phyloP scores from a whole-genome alignment of 2,329 filamentous ascomycete genomes.

The Emergomyces africanus region DNA sequence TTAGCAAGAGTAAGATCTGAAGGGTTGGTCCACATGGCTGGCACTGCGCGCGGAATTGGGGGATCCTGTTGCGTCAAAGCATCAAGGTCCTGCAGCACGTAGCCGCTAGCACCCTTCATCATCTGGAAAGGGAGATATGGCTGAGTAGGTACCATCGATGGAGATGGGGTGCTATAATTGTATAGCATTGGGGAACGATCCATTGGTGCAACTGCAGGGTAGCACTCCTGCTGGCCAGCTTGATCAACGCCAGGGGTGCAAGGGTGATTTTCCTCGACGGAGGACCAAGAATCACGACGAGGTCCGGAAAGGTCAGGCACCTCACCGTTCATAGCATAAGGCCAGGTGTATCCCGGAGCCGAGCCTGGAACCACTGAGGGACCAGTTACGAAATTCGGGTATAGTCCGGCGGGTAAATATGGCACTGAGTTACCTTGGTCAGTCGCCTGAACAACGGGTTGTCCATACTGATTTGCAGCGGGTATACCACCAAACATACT shows the following conservation, averaged over 20 bases:
- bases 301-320: slow-evolving; percentile 23
- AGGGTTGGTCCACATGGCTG: slow-evolving; percentile 69
- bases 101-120: slow-evolving; percentile 34
- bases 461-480: slow-evolving; percentile 18
- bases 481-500: slow-evolving; percentile 21
- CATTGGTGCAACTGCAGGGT: slow-evolving; percentile 44
- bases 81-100: slow-evolving; percentile 43
- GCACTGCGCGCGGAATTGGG: slow-evolving; percentile 73
- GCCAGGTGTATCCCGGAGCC: slow-evolving; percentile 24
- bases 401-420: slow-evolving; percentile 26
- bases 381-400: slow-evolving; percentile 22
- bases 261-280: slow-evolving; percentile 34
- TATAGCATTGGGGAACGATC: slow-evolving; percentile 44
- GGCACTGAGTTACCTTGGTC: slow-evolving; percentile 22
- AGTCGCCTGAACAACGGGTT: slow-evolving; percentile 17
- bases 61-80: slow-evolving; percentile 63
- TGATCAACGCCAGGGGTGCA: slow-evolving; percentile 53
- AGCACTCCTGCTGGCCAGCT: slow-evolving; percentile 46
- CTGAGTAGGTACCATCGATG: slow-evolving; percentile 40
- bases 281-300: slow-evolving; percentile 29
- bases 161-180: slow-evolving; percentile 52
- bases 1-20: slow-evolving; percentile 85
- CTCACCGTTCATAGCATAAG: slow-evolving; percentile 24
- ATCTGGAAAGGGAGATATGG: slow-evolving; percentile 30
- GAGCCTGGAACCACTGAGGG: slow-evolving; percentile 20